Evolutionary conservation across 2,329 filamentous ascomycete species (phyloP), one percentile per base, ranked within the genome.

Genomic region (Aureobasidium melanogenum): DNA sequence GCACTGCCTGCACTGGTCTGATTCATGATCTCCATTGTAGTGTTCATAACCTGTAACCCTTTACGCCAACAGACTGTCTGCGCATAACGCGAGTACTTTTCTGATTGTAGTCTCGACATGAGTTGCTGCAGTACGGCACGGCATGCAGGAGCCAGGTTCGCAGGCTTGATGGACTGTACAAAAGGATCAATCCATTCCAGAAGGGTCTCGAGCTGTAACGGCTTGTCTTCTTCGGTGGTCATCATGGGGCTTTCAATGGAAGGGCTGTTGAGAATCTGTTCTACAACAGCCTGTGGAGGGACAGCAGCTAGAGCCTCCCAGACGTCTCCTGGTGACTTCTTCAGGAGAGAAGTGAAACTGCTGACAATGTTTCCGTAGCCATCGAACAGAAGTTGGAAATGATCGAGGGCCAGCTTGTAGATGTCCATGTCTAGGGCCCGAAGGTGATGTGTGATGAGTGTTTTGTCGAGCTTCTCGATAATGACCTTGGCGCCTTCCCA

Each of bases 231-330:
- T 8, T 78, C 73, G 3, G 77, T 78, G 63, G 77, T 78, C 65
- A 80, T 78, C 14, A 92, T 79, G 7, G 89, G 71, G n/a, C 75
- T 75, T 36, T 80, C 80, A 67, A 89, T 84, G 3, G 83, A 80
- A 8, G 86, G 85, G 64, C 88, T 91, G 62, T 82, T 84, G 67
- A 94, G 89, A 46, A 96, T 83, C 65, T 91, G 83, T 70, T 97
- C 91, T n/a, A 91, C 84, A 51, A 97, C 84, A 36, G 87, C 85
- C 44, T 86, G 86, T 3, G 91, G 88, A 0, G 89, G 88, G 55
- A 93, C 89, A 32, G 90, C 84, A 55, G 88, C 87, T 75, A 96
- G 87, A 1, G 91, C 87, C 67, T 91, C 88, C 93, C 93, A 97
- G 67, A 97, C 94, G 47, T 89, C 88, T 60, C 82, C 83, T 0